A percentile compares a stretch with the other conserved stretches of the same genome.
Conservation (phyloP, 2,329 filamentous ascomycete genomes). For the Cercospora zeina region DNA sequence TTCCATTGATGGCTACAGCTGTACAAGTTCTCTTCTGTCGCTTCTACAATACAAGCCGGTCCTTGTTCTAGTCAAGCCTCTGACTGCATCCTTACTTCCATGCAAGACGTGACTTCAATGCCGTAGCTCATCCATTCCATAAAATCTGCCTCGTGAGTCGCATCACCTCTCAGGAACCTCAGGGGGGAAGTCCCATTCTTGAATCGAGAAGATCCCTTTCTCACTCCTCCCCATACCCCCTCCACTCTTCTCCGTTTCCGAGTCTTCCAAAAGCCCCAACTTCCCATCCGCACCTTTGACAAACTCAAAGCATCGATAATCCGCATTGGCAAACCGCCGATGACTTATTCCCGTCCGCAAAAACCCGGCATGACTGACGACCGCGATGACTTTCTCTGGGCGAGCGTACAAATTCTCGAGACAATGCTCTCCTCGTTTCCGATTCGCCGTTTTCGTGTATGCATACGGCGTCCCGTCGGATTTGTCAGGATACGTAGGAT, state of each 20-base stretch:
- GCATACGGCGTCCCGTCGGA: constrained; percentile 54
- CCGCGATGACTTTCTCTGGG: constrained; percentile 62
- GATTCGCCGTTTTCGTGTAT: constrained; percentile 55
- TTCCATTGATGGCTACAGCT: too few species aligned
- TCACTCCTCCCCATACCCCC: constrained; percentile 28
- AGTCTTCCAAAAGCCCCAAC: constrained; percentile 24
- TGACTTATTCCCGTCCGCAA: constrained; percentile 24
- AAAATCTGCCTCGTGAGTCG: too few species aligned
- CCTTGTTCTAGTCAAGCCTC: too few species aligned
- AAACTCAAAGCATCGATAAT: constrained; percentile 29
- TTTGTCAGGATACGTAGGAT: constrained; percentile 65
- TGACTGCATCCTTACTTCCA: too few species aligned
- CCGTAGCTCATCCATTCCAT: too few species aligned
- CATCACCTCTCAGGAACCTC: neutral
- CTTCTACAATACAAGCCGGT: too few species aligned
- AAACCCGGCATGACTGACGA: constrained; percentile 48
- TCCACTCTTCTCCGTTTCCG: constrained; percentile 21
- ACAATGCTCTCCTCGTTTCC: constrained; percentile 56
- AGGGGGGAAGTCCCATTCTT: constrained; percentile 27
- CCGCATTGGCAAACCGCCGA: constrained; percentile 28
- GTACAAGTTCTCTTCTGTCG: too few species aligned
- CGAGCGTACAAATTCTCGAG: constrained; percentile 55
- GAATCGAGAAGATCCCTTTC: constrained; percentile 25
- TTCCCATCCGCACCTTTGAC: constrained; percentile 4
- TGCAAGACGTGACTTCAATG: too few species aligned